Evolutionary conservation across 495 filamentous ascomycete species (phyloP).

Genomic region (Aspergillus cristatus): DNA sequence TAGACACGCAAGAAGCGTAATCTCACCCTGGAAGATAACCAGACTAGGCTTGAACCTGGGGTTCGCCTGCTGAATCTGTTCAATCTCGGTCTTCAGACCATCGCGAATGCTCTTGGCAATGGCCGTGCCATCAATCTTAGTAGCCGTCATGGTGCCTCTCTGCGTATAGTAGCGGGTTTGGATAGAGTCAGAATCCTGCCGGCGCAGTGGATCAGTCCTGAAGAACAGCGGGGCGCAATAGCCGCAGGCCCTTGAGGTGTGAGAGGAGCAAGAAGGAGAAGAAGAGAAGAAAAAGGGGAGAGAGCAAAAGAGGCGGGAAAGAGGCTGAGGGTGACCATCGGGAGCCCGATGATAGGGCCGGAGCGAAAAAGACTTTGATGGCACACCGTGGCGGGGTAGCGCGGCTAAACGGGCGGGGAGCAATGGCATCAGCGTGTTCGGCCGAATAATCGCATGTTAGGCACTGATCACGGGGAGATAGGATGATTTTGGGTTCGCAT

Average conservation of each 20-base stretch:
- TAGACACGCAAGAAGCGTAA: too few relatives aligned
- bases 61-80: constrained; percentile 66
- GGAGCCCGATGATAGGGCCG: constrained; percentile 1
- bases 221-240: constrained; percentile 4
- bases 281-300: neutral
- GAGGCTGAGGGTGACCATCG: constrained; percentile 3
- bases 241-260: constrained; percentile 4
- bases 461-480: too few relatives aligned
- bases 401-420: constrained; percentile 24
- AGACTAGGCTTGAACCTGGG: constrained; percentile 80
- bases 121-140: constrained; percentile 90
- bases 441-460: too few relatives aligned
- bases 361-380: constrained; percentile 9
- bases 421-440: constrained; percentile 20
- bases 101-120: constrained; percentile 86
- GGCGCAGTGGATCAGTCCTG: constrained; percentile 6
- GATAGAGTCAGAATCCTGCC: constrained; percentile 13
- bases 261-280: neutral
- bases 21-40: constrained; percentile 87
- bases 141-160: constrained; percentile 49
- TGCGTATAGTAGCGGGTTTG: constrained; percentile 13
- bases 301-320: constrained; percentile 3
- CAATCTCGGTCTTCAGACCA: constrained; percentile 67
- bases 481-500: too few relatives aligned
- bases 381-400: constrained; percentile 28